phyloP scores from a whole-genome alignment of 768 basidiomycete species.

The Naganishia vaughanmartiniae region DNA sequence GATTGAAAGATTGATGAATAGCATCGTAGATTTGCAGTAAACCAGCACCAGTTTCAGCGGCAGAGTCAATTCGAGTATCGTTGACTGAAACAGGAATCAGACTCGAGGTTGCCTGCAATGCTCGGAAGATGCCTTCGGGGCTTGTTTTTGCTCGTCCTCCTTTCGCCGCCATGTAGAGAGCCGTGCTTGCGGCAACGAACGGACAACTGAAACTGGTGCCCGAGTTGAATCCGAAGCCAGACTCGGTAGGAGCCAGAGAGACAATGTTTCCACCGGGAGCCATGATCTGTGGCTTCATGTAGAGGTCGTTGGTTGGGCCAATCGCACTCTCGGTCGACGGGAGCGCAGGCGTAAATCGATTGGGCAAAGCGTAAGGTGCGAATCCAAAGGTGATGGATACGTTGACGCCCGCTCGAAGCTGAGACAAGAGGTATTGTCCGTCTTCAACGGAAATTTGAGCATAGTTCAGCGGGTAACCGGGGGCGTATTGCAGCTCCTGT shows the following conservation, averaged over 20 bases:
- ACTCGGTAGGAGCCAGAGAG: slow-evolving; percentile 25
- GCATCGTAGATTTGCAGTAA: slow-evolving; percentile 62
- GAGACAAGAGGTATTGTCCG: slow-evolving; percentile 41
- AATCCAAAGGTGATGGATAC: slow-evolving; percentile 42
- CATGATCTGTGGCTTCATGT: slow-evolving; percentile 58
- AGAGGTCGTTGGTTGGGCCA: slow-evolving; percentile 62
- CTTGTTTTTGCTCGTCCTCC: slow-evolving; percentile 35
- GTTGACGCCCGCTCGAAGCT: slow-evolving; percentile 34
- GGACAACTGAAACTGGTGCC: slow-evolving; percentile 37
- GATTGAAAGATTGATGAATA: slow-evolving; percentile 58
- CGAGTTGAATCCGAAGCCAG: slow-evolving; percentile 33
- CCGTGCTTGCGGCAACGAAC: slow-evolving; percentile 49
- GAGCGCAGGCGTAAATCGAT: slow-evolving; percentile 59
- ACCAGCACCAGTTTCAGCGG: slow-evolving; percentile 47
- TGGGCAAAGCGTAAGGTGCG: slow-evolving; percentile 55
- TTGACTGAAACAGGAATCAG: slow-evolving; percentile 35
- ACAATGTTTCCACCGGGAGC: slow-evolving; percentile 55
- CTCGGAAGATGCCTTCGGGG: slow-evolving; percentile 36
- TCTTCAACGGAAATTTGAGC: slow-evolving; percentile 43
- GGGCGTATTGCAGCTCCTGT: slow-evolving; percentile 2
- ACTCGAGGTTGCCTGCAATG: slow-evolving; percentile 41
- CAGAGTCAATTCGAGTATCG: slow-evolving; percentile 40
- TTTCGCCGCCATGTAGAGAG: slow-evolving; percentile 48
- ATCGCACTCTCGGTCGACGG: slow-evolving; percentile 61
- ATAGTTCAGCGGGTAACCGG: slow-evolving; percentile 37